A percentile compares a stretch with the other conserved stretches of the same genome.
Conservation (phyloP, 495 filamentous ascomycete species). For the Hypomontagnella submonticulosa region DNA sequence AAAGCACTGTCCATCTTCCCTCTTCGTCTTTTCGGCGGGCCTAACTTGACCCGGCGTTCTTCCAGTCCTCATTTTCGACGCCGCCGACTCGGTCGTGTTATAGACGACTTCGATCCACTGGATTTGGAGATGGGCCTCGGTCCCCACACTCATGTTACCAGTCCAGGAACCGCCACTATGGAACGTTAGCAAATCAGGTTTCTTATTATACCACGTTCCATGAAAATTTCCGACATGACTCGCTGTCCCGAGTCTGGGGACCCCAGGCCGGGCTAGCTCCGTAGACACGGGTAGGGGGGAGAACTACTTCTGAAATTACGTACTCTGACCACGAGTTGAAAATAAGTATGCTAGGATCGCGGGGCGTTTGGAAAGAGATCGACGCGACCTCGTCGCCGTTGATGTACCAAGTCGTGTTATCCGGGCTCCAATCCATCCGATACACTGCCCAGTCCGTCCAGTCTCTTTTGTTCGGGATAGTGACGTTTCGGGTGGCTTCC, state of each 20-base stretch:
- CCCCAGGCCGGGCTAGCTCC: background rate
- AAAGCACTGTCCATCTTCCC: constrained; percentile 47
- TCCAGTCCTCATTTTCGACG: background rate
- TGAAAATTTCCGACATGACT: background rate
- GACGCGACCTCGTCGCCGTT: constrained; percentile 65
- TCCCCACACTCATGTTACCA: constrained; percentile 71
- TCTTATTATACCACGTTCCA: background rate
- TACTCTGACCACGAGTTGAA: constrained; percentile 80
- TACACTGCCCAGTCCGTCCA: constrained; percentile 79
- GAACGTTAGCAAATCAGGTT: constrained; percentile 17
- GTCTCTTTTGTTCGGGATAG: constrained; percentile 55
- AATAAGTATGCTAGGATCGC: constrained; percentile 67
- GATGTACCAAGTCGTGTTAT: constrained; percentile 73
- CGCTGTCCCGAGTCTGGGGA: too few relatives aligned
- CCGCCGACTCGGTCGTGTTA: constrained; percentile 59
- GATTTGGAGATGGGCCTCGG: constrained; percentile 72
- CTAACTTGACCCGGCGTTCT: constrained; percentile 7
- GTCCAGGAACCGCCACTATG: constrained; percentile 71
- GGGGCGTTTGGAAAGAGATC: constrained; percentile 72
- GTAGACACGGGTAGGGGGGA: background rate
- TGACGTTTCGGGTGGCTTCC: constrained; percentile 59
- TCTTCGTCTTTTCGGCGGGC: constrained; percentile 23
- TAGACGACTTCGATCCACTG: constrained; percentile 81
- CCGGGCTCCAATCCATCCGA: constrained; percentile 76
- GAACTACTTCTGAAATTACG: constrained; percentile 11